Evolutionary conservation across 2,329 filamentous ascomycete genomes (phyloP).

Genomic region (Lecanicillium sp.): DNA sequence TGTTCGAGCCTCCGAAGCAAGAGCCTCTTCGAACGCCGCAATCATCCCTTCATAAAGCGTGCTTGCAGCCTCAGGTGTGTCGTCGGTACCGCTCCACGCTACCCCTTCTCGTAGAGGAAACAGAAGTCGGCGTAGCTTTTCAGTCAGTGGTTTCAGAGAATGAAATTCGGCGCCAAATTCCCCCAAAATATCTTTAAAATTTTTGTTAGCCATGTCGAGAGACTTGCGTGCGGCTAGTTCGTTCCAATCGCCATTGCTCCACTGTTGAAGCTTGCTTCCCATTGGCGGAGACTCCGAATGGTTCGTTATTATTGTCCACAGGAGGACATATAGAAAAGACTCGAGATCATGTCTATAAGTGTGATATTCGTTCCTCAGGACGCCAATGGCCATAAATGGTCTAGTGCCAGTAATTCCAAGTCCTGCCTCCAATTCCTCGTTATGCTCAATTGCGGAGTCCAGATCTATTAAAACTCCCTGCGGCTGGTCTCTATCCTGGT

Average conservation of each 20-base stretch:
- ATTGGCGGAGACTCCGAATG: background rate
- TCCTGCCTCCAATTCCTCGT: slow-evolving; percentile 4
- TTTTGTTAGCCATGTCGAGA: too few species aligned
- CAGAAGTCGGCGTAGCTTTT: too few species aligned
- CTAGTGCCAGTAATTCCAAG: slow-evolving; percentile 9
- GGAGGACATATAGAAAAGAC: slow-evolving; percentile 19
- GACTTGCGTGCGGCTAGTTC: too few species aligned
- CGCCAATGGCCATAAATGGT: slow-evolving; percentile 18
- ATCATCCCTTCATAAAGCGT: too few species aligned
- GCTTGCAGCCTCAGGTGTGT: too few species aligned
- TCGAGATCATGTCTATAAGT: slow-evolving; percentile 20
- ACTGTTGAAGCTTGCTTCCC: background rate
- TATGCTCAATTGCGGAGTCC: slow-evolving; percentile 11
- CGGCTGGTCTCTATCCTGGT: background rate
- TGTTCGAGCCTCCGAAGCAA: too few species aligned
- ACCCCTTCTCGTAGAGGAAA: too few species aligned
- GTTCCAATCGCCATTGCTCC: background rate
- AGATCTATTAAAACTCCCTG: slow-evolving; percentile 14
- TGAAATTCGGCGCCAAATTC: background rate
- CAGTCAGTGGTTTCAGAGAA: too few species aligned
- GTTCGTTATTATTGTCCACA: slow-evolving; percentile 8
- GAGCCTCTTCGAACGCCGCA: too few species aligned
- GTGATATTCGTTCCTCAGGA: slow-evolving; percentile 6
- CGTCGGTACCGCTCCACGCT: too few species aligned
- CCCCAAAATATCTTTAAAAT: too few species aligned